These are phyloP conservation scores for Stephania yunnanensis DNA, from an alignment of 164 flowering plant genomes.

Conservation along the genomic window DNA sequence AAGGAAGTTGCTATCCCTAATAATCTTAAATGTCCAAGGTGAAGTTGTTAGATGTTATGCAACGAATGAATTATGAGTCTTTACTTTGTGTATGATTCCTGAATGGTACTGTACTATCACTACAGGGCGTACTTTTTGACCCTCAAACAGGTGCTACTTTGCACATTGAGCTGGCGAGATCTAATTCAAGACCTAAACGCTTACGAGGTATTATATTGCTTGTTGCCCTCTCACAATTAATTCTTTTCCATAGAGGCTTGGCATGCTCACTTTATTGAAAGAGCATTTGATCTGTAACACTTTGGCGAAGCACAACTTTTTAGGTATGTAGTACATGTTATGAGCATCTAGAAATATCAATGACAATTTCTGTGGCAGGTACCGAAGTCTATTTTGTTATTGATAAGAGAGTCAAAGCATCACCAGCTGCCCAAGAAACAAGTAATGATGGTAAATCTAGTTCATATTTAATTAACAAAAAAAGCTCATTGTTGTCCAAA, in stretches of 20 bases:
- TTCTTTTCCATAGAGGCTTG: not conserved
- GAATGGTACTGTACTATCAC: not conserved
- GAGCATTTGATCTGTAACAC: not conserved
- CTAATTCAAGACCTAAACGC: conserved; percentile 66
- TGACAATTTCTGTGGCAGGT: conserved; percentile 35
- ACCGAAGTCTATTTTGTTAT: conserved; percentile 68
- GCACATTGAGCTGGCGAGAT: conserved; percentile 84
- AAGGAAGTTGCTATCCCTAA: not conserved
- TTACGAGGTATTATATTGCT: conserved; percentile 40
- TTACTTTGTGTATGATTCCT: not conserved
- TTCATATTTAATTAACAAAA: not conserved
- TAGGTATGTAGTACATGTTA: not conserved
- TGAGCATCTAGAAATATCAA: not conserved
- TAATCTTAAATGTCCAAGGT: not conserved
- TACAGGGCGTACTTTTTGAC: conserved; percentile 79
- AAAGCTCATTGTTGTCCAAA: too few relatives aligned
- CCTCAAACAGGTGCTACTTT: conserved; percentile 62
- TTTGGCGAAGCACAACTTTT: not conserved
- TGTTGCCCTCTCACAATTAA: not conserved
- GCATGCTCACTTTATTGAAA: not conserved
- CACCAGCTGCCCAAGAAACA: conserved; percentile 38
- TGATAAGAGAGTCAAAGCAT: conserved; percentile 51
- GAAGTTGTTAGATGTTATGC: not conserved
- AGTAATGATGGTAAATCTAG: conserved; percentile 56
- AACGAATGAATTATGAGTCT: not conserved